Base-by-base conservation (phyloP, 2,329 filamentous ascomycete genomes). In the Colletotrichum melonis region DNA sequence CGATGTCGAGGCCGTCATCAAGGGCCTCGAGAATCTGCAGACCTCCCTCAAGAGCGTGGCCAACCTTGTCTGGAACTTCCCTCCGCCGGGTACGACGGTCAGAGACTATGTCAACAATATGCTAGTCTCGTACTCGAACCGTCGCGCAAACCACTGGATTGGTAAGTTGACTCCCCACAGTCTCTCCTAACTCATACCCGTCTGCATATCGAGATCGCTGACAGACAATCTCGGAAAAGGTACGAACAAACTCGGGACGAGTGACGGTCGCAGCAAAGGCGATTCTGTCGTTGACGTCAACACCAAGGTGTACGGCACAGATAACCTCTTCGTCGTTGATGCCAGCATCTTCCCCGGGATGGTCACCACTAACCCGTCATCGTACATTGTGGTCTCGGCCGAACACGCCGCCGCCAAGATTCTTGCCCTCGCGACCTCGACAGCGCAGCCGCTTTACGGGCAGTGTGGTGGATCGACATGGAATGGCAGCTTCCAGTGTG, bases 281-380 rank as follows among this genome's bases (percentile, higher is more conserved):
- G 86, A 84, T 7, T 84, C 89, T 1, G 91, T 93, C 2, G 91
- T 93, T 1, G 91, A 93, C 76, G 79, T 86, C 12, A 84, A 93
- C 81, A 88, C 90, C 69, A 89, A 88, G 81, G 90, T 93, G 6
- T 93, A 90, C 77, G 91, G 91, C 49, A 93, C 89, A 0, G 90
- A 92, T 77, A 93, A 93, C 81, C 83, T 93, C 57, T 92, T 91
- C 77, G 88, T 93, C 16, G 90, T 93, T 4, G 92, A 94, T 77
- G 92, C 89, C 0, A 89, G 88, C 74, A 91, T 94, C 77, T 92
- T 93, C 83, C 92, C 92, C 0, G 92, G 92, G 75, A 89, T 93
- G 76, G 87, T 91, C 3, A 91, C 91, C 0, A 90, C 91, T 22
- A 94, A 94, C 81, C 92, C 92, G 1, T 89, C 90, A 60, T 88